Evolutionary conservation across 176 grass and related monocot species (phyloP), one percentile per base, ranked within the genome.

Genomic region (Panicum miliaceum): DNA sequence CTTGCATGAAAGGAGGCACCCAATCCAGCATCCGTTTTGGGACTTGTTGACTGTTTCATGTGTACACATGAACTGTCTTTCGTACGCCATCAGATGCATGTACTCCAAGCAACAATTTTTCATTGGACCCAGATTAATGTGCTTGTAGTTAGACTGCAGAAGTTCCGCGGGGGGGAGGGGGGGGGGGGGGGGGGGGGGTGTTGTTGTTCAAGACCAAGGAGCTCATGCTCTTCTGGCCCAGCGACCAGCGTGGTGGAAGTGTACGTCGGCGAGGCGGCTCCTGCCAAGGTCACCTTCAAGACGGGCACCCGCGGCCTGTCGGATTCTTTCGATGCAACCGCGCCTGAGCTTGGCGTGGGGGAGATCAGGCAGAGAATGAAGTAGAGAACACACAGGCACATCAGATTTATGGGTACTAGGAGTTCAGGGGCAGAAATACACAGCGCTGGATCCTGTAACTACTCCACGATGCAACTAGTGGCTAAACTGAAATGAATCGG

Each of bases 181-280:
- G n/a, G n/a, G n/a, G n/a, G n/a, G n/a, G n/a, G n/a, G n/a, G n/a
- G n/a, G n/a, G n/a, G n/a, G n/a, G n/a, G n/a, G n/a, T n/a, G n/a
- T n/a, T n/a, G n/a, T n/a, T n/a, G n/a, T n/a, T 75, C 9, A 75
- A 75, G 51, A 75, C 73, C 47, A 57, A 38, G 51, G 51, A 75
- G 73, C 19, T 75, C 2, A n/a, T 57, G 72, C 26, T 52, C 27
- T n/a, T 75, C 27, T 57, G 72, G 72, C 72, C 57, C 32, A n/a
- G n/a, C n/a, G n/a, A n/a, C n/a, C n/a, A 75, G 32, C 19, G 73
- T 75, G 29, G 73, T 75, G 0, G 73, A 56, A 36, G 50, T 75
- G 18, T 75, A 75, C 13, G 32, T 75, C 18, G 8, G 36, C 2
- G 74, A 77, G 9, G 0, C 72, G 0, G 27, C 50, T 13, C 50